phyloP scores from a whole-genome alignment of 2,329 filamentous ascomycete genomes.

The Daldinia sp. region DNA sequence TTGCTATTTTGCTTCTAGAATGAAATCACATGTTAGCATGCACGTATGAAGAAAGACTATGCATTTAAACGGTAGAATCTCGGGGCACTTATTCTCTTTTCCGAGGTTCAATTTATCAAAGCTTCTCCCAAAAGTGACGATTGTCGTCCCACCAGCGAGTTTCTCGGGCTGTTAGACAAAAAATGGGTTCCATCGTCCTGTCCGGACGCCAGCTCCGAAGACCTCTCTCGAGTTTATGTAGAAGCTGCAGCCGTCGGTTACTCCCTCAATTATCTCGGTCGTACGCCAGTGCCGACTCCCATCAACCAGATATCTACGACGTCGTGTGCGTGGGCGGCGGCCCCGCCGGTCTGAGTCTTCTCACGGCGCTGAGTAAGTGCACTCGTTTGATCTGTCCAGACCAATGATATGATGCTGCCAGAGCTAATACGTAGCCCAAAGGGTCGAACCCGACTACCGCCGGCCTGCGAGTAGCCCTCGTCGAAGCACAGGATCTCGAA shows the following conservation, averaged over 20 bases:
- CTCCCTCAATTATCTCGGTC: conserved; percentile 49
- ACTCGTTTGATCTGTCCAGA: background rate
- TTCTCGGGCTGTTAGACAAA: conserved; percentile 6
- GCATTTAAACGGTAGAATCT: conserved; percentile 7
- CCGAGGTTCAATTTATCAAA: background rate
- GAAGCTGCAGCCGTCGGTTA: conserved; percentile 55
- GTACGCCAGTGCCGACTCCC: conserved; percentile 52
- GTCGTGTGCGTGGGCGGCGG: conserved; percentile 91
- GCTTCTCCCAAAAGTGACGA: conserved; percentile 23
- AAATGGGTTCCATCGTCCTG: conserved; percentile 41
- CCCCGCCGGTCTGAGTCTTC: conserved; percentile 84
- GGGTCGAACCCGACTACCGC: conserved; percentile 79
- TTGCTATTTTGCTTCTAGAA: background rate
- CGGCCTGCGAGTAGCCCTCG: conserved; percentile 81
- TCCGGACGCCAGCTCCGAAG: conserved; percentile 36
- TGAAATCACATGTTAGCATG: background rate
- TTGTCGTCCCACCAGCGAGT: conserved; percentile 6
- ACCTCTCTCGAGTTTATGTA: conserved; percentile 50
- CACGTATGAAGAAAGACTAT: background rate
- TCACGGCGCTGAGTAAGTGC: conserved; percentile 75
- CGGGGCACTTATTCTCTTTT: conserved; percentile 11
- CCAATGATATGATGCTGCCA: background rate
- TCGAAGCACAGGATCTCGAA: conserved; percentile 87
- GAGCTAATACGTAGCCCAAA: conserved; percentile 47
- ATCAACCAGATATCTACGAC: conserved; percentile 80